These are phyloP conservation scores for Phytophthora fragariaefolia DNA, from an alignment of 352 stramenopile genomes.

Conservation along the genomic window DNA sequence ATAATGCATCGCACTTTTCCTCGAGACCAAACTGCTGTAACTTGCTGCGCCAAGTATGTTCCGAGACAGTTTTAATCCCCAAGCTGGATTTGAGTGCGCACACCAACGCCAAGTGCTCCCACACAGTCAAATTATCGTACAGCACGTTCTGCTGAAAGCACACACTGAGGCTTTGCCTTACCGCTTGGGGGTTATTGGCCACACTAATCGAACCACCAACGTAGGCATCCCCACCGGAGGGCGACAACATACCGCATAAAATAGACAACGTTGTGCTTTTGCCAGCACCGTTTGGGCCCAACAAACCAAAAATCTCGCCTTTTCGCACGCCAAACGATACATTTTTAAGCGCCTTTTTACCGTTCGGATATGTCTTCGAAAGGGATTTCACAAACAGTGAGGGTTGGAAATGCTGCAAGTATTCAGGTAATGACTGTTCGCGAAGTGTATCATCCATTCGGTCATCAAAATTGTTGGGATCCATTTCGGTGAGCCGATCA, in stretches of 20 bases:
- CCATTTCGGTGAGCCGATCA: constrained; percentile 35
- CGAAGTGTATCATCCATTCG: constrained; percentile 66
- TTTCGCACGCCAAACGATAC: constrained; percentile 89
- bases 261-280: constrained; percentile 98
- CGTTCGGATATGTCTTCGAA: constrained; percentile 76
- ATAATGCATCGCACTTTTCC: constrained; percentile 68
- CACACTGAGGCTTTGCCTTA: constrained; percentile 78
- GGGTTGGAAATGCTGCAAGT: constrained; percentile 61
- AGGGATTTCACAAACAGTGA: constrained; percentile 64
- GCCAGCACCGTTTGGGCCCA: constrained; percentile 94
- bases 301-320: constrained; percentile 93
- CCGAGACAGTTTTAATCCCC: constrained; percentile 53
- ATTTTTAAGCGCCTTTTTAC: constrained; percentile 80
- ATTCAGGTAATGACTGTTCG: constrained; percentile 64
- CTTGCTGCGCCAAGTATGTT: constrained; percentile 60
- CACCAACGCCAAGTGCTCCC: constrained; percentile 76
- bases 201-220: constrained; percentile 64
- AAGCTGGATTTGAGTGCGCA: constrained; percentile 70
- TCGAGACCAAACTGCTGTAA: constrained; percentile 72
- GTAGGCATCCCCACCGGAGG: constrained; percentile 74
- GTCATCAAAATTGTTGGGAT: constrained; percentile 29
- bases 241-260: constrained; percentile 91
- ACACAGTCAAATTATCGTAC: constrained; percentile 76
- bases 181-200: constrained; percentile 45
- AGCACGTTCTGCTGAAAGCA: constrained; percentile 90